Evolutionary conservation across 108 stramenopile genomes (phyloP), one percentile per base, ranked within the genome.

Genomic region (Ochromonas danica): DNA sequence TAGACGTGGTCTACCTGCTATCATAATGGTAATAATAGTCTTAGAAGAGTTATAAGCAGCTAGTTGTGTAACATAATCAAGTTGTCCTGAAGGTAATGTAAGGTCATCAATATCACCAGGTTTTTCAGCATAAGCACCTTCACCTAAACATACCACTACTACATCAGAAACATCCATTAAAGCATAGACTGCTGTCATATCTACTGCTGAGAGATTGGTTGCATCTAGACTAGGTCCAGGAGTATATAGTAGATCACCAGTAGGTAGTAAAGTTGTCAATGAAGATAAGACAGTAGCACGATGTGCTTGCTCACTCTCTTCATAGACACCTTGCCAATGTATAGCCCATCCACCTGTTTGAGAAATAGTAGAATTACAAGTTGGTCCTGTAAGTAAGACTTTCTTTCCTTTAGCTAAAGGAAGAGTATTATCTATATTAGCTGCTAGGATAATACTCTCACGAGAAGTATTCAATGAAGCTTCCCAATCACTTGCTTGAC

Each of bases 81-180:
- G 67, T 75, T 93, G 91, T 1, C 91, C 90, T 1, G 61, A 27
- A 0, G 92, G 91, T 28, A 94, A 81, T 14, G 71, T 39, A 36
- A 91, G 61, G 72, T 82, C 84, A 25, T 85, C 82, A 35, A 94
- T 85, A 77, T 94, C 93, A 1, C 92, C 93, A 0, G 91, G 91
- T 61, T 94, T 93, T 81, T 94, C 92, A 3, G 93, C 79, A 62
- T 91, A 93, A 28, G 88, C 83, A 61, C 87, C 87, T 85, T 94
- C 93, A 27, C 93, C 93, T 1, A 94, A 40, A 71, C 91, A 90
- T 31, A 90, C 86, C 35, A 94, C 71, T 0, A 91, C 74, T 0
- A 87, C 79, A 62, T 92, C 91, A 10, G 86, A 65, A 22, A 31
- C 33, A 10, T 70, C 14, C 36, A 40, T 31, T 10, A 17, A 70